These are phyloP conservation scores for Diospyros lotus DNA, from an alignment of 148 eudicot species.

Conservation along the genomic window DNA sequence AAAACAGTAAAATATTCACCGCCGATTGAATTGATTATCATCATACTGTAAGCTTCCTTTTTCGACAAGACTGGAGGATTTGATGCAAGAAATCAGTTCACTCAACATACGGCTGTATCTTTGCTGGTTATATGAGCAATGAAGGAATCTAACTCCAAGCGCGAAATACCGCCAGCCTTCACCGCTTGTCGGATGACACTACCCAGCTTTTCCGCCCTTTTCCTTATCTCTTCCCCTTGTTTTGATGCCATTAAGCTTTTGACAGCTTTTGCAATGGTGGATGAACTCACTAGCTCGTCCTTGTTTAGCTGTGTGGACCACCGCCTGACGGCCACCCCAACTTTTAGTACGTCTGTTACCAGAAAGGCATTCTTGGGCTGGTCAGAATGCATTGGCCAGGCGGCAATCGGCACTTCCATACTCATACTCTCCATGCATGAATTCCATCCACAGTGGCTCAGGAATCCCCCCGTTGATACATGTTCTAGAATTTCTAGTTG, in stretches of 20 bases:
- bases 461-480: constrained; percentile 6
- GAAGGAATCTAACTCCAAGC: constrained; percentile 16
- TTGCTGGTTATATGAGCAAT: constrained; percentile 16
- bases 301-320: background rate
- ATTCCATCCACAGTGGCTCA: constrained; percentile 16
- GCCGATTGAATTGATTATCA: no score
- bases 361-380: constrained; percentile 12
- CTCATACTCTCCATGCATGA: constrained; percentile 6
- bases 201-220: constrained; percentile 12
- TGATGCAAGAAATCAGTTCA: no score
- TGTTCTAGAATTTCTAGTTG: constrained; percentile 13
- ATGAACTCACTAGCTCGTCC: background rate
- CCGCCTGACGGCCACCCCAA: background rate
- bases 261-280: background rate
- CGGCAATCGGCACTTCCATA: constrained; percentile 6
- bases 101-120: no score
- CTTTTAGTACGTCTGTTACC: background rate
- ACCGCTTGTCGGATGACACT: background rate
- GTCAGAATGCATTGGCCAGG: constrained; percentile 18
- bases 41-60: no score
- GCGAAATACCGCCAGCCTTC: constrained; percentile 17
- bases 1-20: no score
- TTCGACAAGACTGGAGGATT: no score
- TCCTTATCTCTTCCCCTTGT: constrained; percentile 14
- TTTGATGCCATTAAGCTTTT: constrained; percentile 10